Percentiles rank a stretch among this genome's conserved stretches.
phyloP scores from a whole-genome alignment of 2,329 filamentous ascomycete species.

The Albophoma yamanashiensis region DNA sequence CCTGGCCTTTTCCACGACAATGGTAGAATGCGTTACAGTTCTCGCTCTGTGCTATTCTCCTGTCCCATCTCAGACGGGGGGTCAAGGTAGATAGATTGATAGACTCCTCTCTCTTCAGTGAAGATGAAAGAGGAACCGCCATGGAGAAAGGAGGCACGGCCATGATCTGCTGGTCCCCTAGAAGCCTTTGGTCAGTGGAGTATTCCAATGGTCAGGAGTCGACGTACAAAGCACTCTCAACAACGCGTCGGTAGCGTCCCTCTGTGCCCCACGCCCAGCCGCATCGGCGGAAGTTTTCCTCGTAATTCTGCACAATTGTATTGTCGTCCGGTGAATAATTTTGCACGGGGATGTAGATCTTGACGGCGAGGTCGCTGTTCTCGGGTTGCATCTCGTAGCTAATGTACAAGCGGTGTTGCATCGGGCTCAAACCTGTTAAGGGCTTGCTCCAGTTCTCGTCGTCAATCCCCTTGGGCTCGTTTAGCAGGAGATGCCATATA shows the following conservation, averaged over 20 bases:
- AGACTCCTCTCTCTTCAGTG: not conserved
- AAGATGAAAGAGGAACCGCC: not conserved
- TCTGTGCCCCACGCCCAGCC: not conserved
- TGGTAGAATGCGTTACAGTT: not conserved
- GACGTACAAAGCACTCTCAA: not conserved
- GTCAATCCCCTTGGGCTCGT: not conserved
- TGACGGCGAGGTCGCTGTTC: not conserved
- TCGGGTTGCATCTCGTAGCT: not conserved
- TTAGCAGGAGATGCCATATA: not conserved
- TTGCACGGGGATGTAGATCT: not conserved
- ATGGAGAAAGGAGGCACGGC: not conserved
- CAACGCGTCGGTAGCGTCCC: not conserved
- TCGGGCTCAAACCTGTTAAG: not conserved
- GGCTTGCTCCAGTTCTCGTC: not conserved
- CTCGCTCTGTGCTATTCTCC: not conserved
- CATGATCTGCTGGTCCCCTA: not conserved
- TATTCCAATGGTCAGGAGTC: not conserved
- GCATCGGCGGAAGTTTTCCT: not conserved
- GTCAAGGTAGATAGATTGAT: not conserved
- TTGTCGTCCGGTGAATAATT: not conserved
- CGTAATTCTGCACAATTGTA: not conserved
- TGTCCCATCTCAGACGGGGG: not conserved
- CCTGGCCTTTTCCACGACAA: not conserved
- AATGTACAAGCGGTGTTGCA: not conserved
- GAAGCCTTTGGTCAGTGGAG: not conserved